phyloP scores from a whole-genome alignment of 305 asterid genomes.

The Andrographis paniculata region DNA sequence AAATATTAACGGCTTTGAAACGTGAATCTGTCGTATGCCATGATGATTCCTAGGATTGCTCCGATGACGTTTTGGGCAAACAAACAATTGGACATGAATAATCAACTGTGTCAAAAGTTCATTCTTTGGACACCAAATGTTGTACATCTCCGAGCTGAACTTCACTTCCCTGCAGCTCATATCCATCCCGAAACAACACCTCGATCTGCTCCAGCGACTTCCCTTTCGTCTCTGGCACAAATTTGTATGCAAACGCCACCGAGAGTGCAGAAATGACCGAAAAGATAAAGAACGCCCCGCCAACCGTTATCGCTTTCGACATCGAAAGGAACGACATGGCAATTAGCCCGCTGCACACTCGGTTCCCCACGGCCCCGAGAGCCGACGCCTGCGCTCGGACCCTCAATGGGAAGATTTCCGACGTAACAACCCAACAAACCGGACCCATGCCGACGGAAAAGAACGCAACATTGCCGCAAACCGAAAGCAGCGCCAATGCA shows the following conservation, averaged over 20 bases:
- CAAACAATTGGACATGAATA: too few relatives aligned
- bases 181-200: conserved; percentile 51
- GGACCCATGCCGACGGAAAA: conserved; percentile 91
- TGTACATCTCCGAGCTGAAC: conserved; percentile 73
- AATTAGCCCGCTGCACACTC: conserved; percentile 76
- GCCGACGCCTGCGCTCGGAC: conserved; percentile 91
- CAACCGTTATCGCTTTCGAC: conserved; percentile 50
- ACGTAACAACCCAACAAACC: conserved; percentile 85
- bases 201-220: conserved; percentile 89
- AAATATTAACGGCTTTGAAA: too few relatives aligned
- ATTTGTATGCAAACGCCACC: conserved; percentile 46
- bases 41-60: too few relatives aligned
- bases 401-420: conserved; percentile 80
- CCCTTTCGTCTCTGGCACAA: conserved; percentile 88
- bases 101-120: conserved; percentile 11
- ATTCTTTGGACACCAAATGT: conserved; percentile 55
- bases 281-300: conserved; percentile 72
- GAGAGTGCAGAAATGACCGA: conserved; percentile 50
- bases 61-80: too few relatives aligned
- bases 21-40: too few relatives aligned
- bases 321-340: conserved; percentile 93
- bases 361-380: conserved; percentile 82
- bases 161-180: conserved; percentile 36
- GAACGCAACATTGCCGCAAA: conserved; percentile 86
- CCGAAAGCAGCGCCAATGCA: conserved; percentile 38